These are phyloP conservation scores for Stellera chamaejasme DNA, from an alignment of 345 rosid species.

Conservation along the genomic window DNA sequence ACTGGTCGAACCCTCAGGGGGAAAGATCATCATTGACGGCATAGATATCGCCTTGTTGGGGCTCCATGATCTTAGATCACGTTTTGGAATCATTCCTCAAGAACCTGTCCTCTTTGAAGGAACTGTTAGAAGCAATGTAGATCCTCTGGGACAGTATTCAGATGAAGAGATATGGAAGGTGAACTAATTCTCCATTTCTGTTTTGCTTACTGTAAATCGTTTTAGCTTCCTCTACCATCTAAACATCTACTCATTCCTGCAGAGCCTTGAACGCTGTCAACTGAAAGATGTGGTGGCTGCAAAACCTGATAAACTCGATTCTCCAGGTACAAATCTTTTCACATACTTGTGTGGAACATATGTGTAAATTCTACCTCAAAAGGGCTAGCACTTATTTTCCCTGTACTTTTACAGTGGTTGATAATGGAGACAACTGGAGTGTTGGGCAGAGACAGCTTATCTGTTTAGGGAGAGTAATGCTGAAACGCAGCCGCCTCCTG, in stretches of 20 bases:
- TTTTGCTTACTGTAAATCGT: background rate
- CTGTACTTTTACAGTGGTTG: constrained; percentile 49
- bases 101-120: constrained; percentile 98
- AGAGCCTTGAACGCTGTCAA: constrained; percentile 93
- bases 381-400: too few relatives aligned
- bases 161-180: constrained; percentile 98
- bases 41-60: constrained; percentile 64
- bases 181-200: constrained; percentile 6
- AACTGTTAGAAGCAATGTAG: constrained; percentile 86
- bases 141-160: constrained; percentile 65
- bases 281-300: constrained; percentile 65
- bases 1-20: constrained; percentile 84
- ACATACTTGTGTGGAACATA: background rate
- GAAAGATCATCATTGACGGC: constrained; percentile 76
- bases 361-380: background rate
- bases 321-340: constrained; percentile 35
- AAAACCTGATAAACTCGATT: constrained; percentile 77
- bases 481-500: constrained; percentile 68
- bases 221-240: background rate
- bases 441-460: constrained; percentile 97
- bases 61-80: constrained; percentile 86
- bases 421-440: constrained; percentile 95
- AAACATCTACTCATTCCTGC: constrained; percentile 1
- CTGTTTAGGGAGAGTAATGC: constrained; percentile 85
- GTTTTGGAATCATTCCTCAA: constrained; percentile 94